Conservation (phyloP, 2,329 filamentous ascomycete genomes). For the Curvularia sp. region DNA sequence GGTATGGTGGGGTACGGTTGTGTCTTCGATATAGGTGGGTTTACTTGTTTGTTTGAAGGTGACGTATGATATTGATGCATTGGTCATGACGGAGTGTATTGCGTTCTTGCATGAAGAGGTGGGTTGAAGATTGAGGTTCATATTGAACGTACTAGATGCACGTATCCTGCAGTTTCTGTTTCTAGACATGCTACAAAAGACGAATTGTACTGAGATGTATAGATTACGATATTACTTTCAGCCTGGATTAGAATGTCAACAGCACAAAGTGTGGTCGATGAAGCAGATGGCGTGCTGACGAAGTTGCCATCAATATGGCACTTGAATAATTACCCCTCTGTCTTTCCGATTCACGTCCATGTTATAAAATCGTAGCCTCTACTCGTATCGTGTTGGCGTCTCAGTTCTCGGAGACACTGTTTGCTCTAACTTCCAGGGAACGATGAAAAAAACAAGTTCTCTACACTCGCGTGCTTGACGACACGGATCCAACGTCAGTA, state of each 20-base stretch:
- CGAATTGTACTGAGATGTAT: background rate
- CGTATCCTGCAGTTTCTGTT: background rate
- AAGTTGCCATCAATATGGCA: background rate
- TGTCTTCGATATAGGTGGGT: background rate
- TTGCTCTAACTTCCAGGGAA: background rate
- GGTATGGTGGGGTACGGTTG: background rate
- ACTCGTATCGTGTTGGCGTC: background rate
- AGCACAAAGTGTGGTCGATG: background rate
- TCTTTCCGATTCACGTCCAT: background rate
- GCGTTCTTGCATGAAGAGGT: background rate
- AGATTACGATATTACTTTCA: background rate
- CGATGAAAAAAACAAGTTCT: background rate
- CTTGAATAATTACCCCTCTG: background rate
- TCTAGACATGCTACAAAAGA: background rate
- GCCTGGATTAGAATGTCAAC: background rate
- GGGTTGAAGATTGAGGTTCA: background rate
- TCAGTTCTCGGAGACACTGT: background rate
- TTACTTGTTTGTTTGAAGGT: background rate
- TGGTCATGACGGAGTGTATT: background rate
- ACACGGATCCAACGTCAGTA: conserved; percentile 2
- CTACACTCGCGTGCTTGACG: background rate
- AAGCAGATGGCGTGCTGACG: background rate
- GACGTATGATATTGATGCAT: background rate
- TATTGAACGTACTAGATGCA: background rate
- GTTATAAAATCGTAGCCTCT: background rate